Evolutionary conservation across 768 basidiomycete genomes (phyloP).

Genomic region (Rhodosporidiobolus sp.): DNA sequence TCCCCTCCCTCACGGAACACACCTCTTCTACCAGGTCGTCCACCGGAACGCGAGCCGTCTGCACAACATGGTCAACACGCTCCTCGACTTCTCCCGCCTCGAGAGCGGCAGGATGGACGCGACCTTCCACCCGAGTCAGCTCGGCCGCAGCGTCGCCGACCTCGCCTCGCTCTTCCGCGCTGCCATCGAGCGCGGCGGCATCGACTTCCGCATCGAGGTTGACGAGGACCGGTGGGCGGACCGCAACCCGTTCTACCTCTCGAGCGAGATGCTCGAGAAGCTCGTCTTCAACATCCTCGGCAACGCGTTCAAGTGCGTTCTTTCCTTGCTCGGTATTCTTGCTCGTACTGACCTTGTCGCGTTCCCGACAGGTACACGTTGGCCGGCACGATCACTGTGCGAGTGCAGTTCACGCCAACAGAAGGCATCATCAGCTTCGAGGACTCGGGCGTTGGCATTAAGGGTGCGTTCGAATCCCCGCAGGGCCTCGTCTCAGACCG

Average conservation of each 20-base stretch:
- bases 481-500: too few relatives aligned
- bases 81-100: slow-evolving; percentile 26
- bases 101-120: slow-evolving; percentile 29
- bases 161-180: slow-evolving; percentile 24
- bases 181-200: slow-evolving; percentile 26
- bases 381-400: slow-evolving; percentile 8
- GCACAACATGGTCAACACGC: slow-evolving; percentile 39
- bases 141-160: slow-evolving; percentile 15
- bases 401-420: neutral
- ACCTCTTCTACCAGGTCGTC: neutral
- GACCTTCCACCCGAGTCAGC: slow-evolving; percentile 6
- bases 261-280: slow-evolving; percentile 29
- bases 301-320: slow-evolving; percentile 24
- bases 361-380: slow-evolving; percentile 21
- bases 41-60: slow-evolving; percentile 27
- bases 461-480: neutral
- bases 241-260: slow-evolving; percentile 9
- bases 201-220: slow-evolving; percentile 21
- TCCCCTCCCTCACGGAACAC: too few relatives aligned
- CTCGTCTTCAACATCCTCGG: slow-evolving; percentile 18
- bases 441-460: slow-evolving; percentile 29
- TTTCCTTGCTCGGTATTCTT: too few relatives aligned
- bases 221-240: slow-evolving; percentile 9
- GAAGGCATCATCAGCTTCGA: slow-evolving; percentile 15
- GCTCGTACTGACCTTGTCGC: too few relatives aligned